phyloP scores from a whole-genome alignment of 2,329 filamentous ascomycete genomes.

The Capronia americana region DNA sequence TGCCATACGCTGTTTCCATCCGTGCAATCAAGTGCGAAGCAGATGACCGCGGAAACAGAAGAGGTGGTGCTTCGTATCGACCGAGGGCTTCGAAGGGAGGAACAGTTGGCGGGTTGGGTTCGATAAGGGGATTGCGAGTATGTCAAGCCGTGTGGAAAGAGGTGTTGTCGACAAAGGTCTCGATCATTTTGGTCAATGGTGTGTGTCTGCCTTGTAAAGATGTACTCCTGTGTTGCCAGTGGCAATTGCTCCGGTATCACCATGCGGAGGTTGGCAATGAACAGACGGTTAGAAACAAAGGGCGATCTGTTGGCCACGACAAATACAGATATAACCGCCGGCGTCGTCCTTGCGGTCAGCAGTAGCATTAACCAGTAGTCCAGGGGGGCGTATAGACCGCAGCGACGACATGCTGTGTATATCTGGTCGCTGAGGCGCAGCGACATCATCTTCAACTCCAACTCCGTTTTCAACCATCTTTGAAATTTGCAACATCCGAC shows the following conservation, averaged over 20 bases:
- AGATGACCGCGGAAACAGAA: not conserved
- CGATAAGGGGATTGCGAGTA: not conserved
- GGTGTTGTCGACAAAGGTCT: not conserved
- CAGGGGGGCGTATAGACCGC: conserved; percentile 8
- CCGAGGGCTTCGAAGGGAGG: not conserved
- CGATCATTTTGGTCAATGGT: not conserved
- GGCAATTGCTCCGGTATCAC: not conserved
- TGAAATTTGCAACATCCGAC: not conserved
- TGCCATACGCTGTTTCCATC: not conserved
- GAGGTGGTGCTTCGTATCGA: not conserved
- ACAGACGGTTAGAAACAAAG: not conserved
- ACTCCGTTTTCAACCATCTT: not conserved
- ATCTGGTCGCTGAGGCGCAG: conserved; percentile 2
- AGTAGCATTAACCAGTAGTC: conserved; percentile 5
- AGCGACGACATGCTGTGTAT: conserved; percentile 4
- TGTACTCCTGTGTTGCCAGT: not conserved
- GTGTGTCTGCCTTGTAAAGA: not conserved
- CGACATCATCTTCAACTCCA: not conserved
- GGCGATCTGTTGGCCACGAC: not conserved
- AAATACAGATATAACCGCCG: conserved; percentile 1
- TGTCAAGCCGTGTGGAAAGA: not conserved
- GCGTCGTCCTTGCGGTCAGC: not conserved
- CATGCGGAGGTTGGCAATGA: not conserved
- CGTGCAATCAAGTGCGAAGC: not conserved
- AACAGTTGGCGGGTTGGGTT: not conserved